phyloP scores from a whole-genome alignment of 441 rosid genomes.

The Erodium trifolium region DNA sequence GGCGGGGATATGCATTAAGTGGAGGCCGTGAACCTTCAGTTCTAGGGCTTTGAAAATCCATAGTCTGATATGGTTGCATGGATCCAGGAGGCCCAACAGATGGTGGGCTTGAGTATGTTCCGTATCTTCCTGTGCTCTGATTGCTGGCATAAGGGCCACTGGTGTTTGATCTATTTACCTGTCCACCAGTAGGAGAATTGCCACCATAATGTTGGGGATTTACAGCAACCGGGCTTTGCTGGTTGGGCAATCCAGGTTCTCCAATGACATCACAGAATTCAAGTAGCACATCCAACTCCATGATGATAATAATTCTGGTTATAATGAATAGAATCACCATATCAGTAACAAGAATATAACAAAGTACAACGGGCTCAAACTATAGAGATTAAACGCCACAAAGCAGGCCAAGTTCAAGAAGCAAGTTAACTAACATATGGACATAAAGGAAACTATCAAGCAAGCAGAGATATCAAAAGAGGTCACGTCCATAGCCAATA shows the following conservation, averaged over 20 bases:
- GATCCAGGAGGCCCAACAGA: conserved; percentile 25
- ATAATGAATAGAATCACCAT: not conserved
- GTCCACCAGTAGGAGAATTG: conserved; percentile 19
- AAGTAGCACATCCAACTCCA: conserved; percentile 43
- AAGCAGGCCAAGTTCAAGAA: not conserved
- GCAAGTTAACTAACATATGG: not conserved
- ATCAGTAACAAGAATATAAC: not conserved
- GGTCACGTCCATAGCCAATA: not conserved
- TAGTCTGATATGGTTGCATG: conserved; percentile 24
- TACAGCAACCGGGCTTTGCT: conserved; percentile 20
- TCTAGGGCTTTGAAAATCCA: conserved; percentile 30
- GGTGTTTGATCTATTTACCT: conserved; percentile 23
- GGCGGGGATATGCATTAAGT: conserved; percentile 23
- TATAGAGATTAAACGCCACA: not conserved
- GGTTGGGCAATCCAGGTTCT: conserved; percentile 33
- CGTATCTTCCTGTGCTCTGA: conserved; percentile 16
- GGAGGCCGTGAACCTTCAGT: conserved; percentile 34
- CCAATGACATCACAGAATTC: conserved; percentile 44
- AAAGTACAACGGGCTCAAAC: not conserved
- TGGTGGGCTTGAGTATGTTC: too few relatives aligned
- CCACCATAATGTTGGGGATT: conserved; percentile 26
- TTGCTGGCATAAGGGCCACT: conserved; percentile 23
- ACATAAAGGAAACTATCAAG: not conserved
- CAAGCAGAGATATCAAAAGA: not conserved
- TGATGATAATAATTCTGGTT: conserved; percentile 58